Percentiles rank a stretch among this genome's conserved stretches.
These are phyloP conservation scores for Irpex lacteus DNA, from an alignment of 1,284 basidiomycete genomes.

Conservation along the genomic window DNA sequence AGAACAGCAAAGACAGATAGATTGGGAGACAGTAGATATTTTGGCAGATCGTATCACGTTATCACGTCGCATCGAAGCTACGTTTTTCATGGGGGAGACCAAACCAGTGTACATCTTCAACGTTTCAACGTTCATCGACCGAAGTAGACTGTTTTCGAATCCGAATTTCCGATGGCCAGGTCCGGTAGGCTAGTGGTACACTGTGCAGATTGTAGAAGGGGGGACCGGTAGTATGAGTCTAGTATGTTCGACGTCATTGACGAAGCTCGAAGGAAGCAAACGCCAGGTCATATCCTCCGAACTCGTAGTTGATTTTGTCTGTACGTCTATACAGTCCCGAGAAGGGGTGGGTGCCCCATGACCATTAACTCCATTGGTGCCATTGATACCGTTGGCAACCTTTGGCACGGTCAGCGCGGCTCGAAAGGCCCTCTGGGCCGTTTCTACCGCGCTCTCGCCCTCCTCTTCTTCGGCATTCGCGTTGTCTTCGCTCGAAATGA, in stretches of 20 bases:
- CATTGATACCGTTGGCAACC: conserved; percentile 9
- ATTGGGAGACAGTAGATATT: neutral
- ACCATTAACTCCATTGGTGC: conserved; percentile 8
- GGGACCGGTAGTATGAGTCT: neutral
- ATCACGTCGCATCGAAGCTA: neutral
- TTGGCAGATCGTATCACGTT: conserved; percentile 5
- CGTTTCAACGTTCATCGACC: neutral
- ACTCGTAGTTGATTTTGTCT: conserved; percentile 98
- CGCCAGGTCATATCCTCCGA: conserved; percentile 92
- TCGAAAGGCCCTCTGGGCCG: conserved; percentile 69
- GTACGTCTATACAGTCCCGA: conserved; percentile 63
- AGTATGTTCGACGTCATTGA: conserved; percentile 10
- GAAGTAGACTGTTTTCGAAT: neutral
- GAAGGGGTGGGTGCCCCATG: conserved; percentile 18
- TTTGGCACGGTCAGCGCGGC: conserved; percentile 42
- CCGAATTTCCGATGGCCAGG: neutral
- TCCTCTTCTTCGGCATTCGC: conserved; percentile 47
- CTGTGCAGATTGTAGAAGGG: neutral
- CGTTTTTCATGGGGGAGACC: neutral
- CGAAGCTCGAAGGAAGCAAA: conserved; percentile 83
- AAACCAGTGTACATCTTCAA: neutral
- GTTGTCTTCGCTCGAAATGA: conserved; percentile 74
- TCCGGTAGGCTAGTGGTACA: neutral
- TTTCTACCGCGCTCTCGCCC: conserved; percentile 56
- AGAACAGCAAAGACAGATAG: conserved; percentile 1